Evolutionary conservation across 192 early-diverging fungal genomes (phyloP).

Genomic region (Phlyctochytrium arcticum): DNA sequence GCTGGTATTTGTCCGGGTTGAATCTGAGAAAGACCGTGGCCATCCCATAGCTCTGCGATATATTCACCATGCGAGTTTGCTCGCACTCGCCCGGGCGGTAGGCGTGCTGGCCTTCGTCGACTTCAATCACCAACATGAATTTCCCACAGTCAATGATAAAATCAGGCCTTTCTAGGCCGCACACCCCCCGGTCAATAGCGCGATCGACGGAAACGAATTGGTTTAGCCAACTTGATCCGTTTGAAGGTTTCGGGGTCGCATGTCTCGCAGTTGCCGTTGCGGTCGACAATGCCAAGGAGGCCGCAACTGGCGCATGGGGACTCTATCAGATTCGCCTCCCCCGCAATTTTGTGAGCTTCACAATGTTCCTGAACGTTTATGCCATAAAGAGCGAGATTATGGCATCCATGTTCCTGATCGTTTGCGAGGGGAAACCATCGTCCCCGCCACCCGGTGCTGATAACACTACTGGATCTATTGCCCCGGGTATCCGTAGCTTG

Average conservation of each 20-base stretch:
- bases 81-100: not conserved
- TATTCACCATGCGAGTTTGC: not conserved
- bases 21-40: not conserved
- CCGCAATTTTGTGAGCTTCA: not conserved
- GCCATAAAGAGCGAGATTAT: not conserved
- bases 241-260: constrained; percentile 1
- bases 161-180: not conserved
- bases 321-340: not conserved
- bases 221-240: not conserved
- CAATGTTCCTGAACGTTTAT: not conserved
- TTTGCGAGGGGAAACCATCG: not conserved
- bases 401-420: not conserved
- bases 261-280: not conserved
- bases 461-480: not conserved
- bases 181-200: not conserved
- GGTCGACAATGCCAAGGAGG: not conserved
- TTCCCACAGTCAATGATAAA: not conserved
- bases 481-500: not conserved
- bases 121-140: not conserved
- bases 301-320: not conserved
- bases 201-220: no score
- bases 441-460: not conserved
- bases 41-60: not conserved
- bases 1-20: constrained; percentile 41
- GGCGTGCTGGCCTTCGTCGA: not conserved